Evolutionary conservation across 2,329 filamentous ascomycete species (phyloP).

Genomic region (Trichoderma koningii): DNA sequence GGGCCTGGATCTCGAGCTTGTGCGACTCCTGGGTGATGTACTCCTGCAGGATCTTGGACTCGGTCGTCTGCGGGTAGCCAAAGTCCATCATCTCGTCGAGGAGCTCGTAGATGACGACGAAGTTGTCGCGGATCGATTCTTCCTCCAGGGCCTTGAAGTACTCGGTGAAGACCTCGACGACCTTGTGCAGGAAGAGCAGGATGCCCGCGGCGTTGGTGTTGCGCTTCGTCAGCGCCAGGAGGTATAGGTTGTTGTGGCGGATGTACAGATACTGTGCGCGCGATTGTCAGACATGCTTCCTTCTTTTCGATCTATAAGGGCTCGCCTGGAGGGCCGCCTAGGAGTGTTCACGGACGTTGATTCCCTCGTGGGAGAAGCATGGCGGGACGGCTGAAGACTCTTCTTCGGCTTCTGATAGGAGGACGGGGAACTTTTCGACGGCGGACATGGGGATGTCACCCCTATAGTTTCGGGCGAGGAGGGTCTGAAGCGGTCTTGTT

Average conservation of each 20-base stretch:
- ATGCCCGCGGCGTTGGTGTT: conserved; percentile 99
- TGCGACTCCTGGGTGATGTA: conserved; percentile 99
- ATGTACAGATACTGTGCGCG: conserved; percentile 87
- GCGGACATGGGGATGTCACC: conserved; percentile 99
- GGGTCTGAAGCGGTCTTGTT: conserved; percentile 64
- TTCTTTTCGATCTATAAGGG: background rate
- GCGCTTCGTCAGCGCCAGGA: conserved; percentile 95
- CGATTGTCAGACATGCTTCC: background rate
- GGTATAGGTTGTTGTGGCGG: conserved; percentile 97
- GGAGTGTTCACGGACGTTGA: conserved; percentile 70
- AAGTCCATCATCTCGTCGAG: conserved; percentile 99
- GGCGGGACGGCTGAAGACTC: conserved; percentile 96
- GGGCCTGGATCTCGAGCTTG: conserved; percentile 94
- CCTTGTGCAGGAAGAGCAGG: conserved; percentile 94
- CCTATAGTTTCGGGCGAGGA: conserved; percentile 96
- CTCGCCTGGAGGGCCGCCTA: conserved; percentile 20
- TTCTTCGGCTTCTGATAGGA: conserved; percentile 97
- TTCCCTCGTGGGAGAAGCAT: conserved; percentile 97
- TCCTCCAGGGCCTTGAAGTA: conserved; percentile 99
- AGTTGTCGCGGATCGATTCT: conserved; percentile 98
- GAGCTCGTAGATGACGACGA: conserved; percentile 98
- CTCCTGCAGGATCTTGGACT: conserved; percentile 97
- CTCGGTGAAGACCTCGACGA: conserved; percentile 98
- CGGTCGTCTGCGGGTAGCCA: conserved; percentile 97
- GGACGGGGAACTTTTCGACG: conserved; percentile 94